Conservation (phyloP, 2,329 filamentous ascomycete species). For the Colletotrichum filicis region DNA sequence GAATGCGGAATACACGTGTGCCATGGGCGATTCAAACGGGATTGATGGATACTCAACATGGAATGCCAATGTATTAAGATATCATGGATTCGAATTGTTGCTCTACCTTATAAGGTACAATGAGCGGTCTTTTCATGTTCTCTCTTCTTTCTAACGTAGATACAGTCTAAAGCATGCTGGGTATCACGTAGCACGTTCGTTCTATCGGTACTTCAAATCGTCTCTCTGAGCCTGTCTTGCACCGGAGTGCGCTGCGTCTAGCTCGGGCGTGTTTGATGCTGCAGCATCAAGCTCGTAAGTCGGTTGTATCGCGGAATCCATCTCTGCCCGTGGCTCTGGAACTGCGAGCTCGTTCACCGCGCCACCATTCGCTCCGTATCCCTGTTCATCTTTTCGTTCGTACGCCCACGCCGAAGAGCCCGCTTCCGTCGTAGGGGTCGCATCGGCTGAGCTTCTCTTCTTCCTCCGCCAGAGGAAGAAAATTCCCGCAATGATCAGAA, state of each 20-base stretch:
- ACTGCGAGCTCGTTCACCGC: background rate
- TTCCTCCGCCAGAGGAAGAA: conserved; percentile 8
- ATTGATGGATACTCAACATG: too few relatives aligned
- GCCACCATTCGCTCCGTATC: background rate
- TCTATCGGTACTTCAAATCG: background rate
- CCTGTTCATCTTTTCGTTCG: background rate
- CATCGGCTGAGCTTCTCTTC: background rate
- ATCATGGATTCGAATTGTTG: too few relatives aligned
- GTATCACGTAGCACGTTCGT: background rate
- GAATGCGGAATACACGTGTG: too few relatives aligned
- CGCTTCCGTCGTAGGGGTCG: background rate
- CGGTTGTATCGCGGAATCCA: background rate
- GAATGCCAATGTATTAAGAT: too few relatives aligned
- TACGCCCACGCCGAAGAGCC: background rate
- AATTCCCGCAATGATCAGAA: background rate
- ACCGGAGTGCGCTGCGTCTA: background rate
- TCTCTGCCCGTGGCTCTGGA: background rate
- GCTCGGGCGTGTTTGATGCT: background rate
- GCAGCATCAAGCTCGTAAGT: background rate
- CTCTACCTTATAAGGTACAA: too few relatives aligned
- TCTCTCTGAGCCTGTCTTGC: background rate
- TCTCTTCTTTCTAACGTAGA: background rate
- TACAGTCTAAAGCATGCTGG: background rate
- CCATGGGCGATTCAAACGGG: too few relatives aligned
- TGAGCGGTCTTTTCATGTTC: background rate